A percentile compares a stretch with the other conserved stretches of the same genome.
These are phyloP conservation scores for Ilyonectria robusta DNA, from an alignment of 2,329 filamentous ascomycete genomes.

Conservation along the genomic window DNA sequence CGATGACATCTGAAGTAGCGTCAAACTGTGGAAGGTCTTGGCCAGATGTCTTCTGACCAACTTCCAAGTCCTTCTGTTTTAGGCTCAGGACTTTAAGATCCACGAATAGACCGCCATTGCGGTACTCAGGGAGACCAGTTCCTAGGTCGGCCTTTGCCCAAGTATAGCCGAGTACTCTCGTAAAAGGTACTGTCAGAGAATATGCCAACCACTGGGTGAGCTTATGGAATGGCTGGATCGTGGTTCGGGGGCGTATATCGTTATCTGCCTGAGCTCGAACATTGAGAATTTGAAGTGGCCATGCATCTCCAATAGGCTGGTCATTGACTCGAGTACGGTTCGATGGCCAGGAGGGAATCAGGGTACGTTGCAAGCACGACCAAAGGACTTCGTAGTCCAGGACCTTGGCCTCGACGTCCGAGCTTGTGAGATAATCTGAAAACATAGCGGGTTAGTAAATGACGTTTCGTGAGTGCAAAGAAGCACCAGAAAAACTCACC, in stretches of 20 bases:
- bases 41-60: slow-evolving; percentile 59
- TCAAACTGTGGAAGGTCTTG: slow-evolving; percentile 65
- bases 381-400: slow-evolving; percentile 59
- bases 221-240: slow-evolving; percentile 70
- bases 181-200: slow-evolving; percentile 77
- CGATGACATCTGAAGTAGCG: slow-evolving; percentile 68
- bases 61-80: slow-evolving; percentile 59
- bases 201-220: slow-evolving; percentile 82
- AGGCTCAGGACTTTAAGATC: slow-evolving; percentile 69
- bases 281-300: slow-evolving; percentile 57
- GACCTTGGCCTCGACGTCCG: slow-evolving; percentile 36
- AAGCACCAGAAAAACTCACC: slow-evolving; percentile 51
- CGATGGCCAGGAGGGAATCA: slow-evolving; percentile 65
- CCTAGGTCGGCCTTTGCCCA: slow-evolving; percentile 69
- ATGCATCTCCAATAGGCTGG: slow-evolving; percentile 64
- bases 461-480: background rate
- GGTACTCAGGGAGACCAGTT: slow-evolving; percentile 80
- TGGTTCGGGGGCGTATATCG: slow-evolving; percentile 8
- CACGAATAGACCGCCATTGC: slow-evolving; percentile 79
- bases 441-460: background rate
- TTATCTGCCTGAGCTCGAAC: slow-evolving; percentile 4
- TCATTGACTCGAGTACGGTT: slow-evolving; percentile 65
- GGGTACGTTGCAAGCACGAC: slow-evolving; percentile 58
- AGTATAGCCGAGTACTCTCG: slow-evolving; percentile 64
- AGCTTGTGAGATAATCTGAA: slow-evolving; percentile 57